Percentiles rank a stretch among this genome's conserved stretches.
Conservation (phyloP, 129 eudicot genomes). For the Centaurea solstitialis region DNA sequence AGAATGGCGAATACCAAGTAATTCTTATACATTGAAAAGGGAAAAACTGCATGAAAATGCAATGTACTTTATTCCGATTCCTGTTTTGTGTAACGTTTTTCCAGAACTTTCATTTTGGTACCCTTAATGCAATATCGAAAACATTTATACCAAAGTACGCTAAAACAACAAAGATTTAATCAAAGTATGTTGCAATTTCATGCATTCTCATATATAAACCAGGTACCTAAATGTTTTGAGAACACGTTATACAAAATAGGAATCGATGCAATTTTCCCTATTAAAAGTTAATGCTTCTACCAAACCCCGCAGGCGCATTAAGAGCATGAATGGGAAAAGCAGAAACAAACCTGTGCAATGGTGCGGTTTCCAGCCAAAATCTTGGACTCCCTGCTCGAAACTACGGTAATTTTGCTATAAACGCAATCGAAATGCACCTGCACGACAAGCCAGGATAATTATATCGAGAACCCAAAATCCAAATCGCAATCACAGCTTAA, state of each 20-base stretch:
- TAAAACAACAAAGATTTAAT: neutral
- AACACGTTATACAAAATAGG: neutral
- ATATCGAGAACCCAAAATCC: neutral
- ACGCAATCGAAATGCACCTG: conserved; percentile 95
- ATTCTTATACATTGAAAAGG: neutral
- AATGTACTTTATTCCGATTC: neutral
- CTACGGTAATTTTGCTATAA: conserved; percentile 86
- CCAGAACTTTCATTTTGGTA: neutral
- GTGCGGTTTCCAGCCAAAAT: conserved; percentile 95
- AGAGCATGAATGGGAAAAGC: neutral
- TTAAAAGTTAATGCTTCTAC: neutral
- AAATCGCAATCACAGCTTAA: neutral
- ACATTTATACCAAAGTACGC: neutral
- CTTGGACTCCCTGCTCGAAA: conserved; percentile 94
- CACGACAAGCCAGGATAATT: conserved; percentile 4
- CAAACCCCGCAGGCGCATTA: neutral
- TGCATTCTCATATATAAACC: neutral
- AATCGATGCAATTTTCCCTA: neutral
- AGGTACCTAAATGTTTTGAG: neutral
- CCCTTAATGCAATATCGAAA: neutral
- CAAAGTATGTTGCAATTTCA: neutral
- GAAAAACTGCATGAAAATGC: neutral
- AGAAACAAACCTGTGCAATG: conserved; percentile 78
- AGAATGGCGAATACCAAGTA: neutral
- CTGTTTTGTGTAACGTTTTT: neutral